A percentile compares a stretch with the other conserved stretches of the same genome.
Conservation (phyloP, 2,329 filamentous ascomycete species). For the Fusarium heterosporum region DNA sequence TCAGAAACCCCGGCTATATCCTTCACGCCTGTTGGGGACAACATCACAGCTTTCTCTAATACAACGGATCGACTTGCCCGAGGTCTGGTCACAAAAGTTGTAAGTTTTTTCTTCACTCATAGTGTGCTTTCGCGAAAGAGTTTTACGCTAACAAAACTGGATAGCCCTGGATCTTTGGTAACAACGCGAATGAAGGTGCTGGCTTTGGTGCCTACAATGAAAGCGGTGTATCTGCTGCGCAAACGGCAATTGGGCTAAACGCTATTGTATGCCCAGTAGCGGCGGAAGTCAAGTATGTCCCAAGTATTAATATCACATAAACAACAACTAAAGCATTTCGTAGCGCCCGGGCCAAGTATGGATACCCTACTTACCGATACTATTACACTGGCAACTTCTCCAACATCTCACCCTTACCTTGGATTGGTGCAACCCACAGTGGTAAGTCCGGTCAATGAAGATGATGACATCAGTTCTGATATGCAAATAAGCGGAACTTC, state of each 20-base stretch:
- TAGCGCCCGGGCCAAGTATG: constrained; percentile 7
- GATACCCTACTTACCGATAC: constrained; percentile 19
- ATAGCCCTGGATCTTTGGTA: constrained; percentile 25
- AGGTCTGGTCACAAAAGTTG: constrained; percentile 14
- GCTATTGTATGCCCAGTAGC: constrained; percentile 19
- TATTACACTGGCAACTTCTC: constrained; percentile 25
- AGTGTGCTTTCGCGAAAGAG: no score
- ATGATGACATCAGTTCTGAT: fast-evolving
- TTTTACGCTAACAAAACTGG: neutral
- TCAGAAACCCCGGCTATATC: constrained; percentile 9
- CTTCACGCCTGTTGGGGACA: constrained; percentile 8
- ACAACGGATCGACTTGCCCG: constrained; percentile 6
- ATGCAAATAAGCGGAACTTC: neutral
- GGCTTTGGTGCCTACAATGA: constrained; percentile 9
- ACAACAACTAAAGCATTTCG: fast-evolving
- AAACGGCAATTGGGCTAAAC: constrained; percentile 1
- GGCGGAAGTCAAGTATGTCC: constrained; percentile 8
- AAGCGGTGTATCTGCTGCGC: constrained; percentile 1
- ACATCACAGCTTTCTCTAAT: constrained; percentile 7
- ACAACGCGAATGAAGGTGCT: constrained; percentile 30
- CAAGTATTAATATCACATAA: fast-evolving
- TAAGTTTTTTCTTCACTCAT: neutral
- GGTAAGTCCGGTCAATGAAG: fast-evolving
- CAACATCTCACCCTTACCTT: constrained; percentile 12
- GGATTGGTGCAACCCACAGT: constrained; percentile 13